Evolutionary conservation across 2,329 filamentous ascomycete genomes (phyloP).

Genomic region (Pseudogymnoascus sp.): DNA sequence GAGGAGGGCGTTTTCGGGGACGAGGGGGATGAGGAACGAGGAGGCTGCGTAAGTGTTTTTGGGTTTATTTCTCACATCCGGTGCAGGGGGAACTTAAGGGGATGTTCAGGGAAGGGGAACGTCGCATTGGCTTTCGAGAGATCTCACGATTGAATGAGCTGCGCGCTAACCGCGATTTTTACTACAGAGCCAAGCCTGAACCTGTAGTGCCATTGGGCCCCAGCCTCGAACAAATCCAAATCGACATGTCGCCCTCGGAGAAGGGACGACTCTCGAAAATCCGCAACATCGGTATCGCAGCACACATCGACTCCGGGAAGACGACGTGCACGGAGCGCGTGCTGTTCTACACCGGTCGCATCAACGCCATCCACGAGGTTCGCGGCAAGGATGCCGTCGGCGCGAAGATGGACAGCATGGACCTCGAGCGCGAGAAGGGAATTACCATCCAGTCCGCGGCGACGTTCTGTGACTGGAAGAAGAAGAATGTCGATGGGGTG

Average conservation of each 20-base stretch:
- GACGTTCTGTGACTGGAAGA: slow-evolving; percentile 95
- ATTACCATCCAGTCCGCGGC: slow-evolving; percentile 98
- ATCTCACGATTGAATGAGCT: background rate
- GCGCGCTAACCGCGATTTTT: background rate
- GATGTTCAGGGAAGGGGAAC: background rate
- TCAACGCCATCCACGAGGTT: slow-evolving; percentile 95
- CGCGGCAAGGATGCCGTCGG: slow-evolving; percentile 89
- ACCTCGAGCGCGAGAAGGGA: slow-evolving; percentile 93
- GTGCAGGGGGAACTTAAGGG: background rate
- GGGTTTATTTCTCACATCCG: background rate
- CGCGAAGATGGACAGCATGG: slow-evolving; percentile 99
- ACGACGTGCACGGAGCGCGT: slow-evolving; percentile 95
- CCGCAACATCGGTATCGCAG: slow-evolving; percentile 96
- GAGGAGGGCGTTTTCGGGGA: slow-evolving; percentile 9
- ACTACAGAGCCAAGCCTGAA: background rate
- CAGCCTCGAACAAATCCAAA: slow-evolving; percentile 56
- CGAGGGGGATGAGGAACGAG: slow-evolving; percentile 3
- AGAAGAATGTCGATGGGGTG: slow-evolving; percentile 65
- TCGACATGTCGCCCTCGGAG: slow-evolving; percentile 75
- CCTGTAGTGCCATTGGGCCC: background rate
- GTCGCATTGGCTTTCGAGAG: background rate
- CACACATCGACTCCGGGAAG: slow-evolving; percentile 97
- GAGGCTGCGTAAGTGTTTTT: background rate
- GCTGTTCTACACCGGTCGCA: slow-evolving; percentile 94
- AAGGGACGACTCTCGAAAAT: slow-evolving; percentile 70